These are phyloP conservation scores for Pachysolen tannophilus DNA, from an alignment of 805 yeast genomes.

Conservation along the genomic window DNA sequence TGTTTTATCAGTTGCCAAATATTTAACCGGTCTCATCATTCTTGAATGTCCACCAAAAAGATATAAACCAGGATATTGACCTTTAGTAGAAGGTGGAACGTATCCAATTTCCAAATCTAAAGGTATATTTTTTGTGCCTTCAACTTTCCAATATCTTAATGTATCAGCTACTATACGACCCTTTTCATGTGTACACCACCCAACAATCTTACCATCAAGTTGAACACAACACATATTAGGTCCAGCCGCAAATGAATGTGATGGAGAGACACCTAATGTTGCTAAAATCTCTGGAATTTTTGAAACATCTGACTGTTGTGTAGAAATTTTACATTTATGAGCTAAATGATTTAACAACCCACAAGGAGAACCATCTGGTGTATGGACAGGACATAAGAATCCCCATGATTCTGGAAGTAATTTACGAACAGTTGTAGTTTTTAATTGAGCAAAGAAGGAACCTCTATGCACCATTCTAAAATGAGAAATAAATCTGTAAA, in stretches of 20 bases:
- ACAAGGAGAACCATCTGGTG: constrained; percentile 99
- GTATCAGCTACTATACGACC: constrained; percentile 85
- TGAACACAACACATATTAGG: constrained; percentile 87
- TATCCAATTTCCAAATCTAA: constrained; percentile 85
- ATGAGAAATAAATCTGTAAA: constrained; percentile 95
- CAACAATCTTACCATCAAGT: constrained; percentile 84
- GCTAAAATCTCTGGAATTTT: constrained; percentile 58
- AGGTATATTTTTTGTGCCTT: constrained; percentile 73
- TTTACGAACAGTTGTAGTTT: constrained; percentile 95
- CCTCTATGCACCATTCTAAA: constrained; percentile 99
- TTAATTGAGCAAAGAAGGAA: constrained; percentile 95
- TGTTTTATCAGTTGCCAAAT: constrained; percentile 72
- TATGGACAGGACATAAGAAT: constrained; percentile 96
- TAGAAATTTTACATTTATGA: constrained; percentile 86
- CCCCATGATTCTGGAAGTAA: constrained; percentile 98
- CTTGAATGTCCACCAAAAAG: constrained; percentile 88
- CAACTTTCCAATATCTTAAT: constrained; percentile 86
- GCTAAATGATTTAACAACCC: constrained; percentile 95
- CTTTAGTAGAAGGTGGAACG: constrained; percentile 92
- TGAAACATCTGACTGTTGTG: constrained; percentile 66
- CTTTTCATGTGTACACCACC: constrained; percentile 90
- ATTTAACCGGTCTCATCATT: constrained; percentile 93
- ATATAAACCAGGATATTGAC: constrained; percentile 95
- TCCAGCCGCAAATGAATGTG: constrained; percentile 78
- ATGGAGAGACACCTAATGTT: constrained; percentile 73